A percentile compares a stretch with the other conserved stretches of the same genome.
These are phyloP conservation scores for Naematelia aurantialba DNA, from an alignment of 768 basidiomycete genomes.

Conservation along the genomic window DNA sequence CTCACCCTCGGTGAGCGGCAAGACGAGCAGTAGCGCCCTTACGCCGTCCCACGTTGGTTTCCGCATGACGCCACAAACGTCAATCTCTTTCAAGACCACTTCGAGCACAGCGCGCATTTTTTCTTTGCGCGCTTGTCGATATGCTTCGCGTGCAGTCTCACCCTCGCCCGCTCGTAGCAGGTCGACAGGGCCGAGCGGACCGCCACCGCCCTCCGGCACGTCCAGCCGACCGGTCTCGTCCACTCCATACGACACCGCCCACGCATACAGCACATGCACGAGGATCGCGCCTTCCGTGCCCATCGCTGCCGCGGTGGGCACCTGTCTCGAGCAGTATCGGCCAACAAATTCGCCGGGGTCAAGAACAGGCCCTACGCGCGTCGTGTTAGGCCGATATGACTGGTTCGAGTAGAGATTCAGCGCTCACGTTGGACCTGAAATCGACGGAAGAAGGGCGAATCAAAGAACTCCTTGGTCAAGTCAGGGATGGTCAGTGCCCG, in stretches of 20 bases:
- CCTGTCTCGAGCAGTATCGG: constrained; percentile 54
- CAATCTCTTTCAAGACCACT: constrained; percentile 74
- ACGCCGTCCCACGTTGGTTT: constrained; percentile 85
- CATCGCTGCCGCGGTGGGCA: constrained; percentile 58
- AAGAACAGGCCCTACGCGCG: constrained; percentile 86
- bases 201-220: constrained; percentile 34
- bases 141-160: constrained; percentile 55
- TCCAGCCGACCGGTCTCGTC: constrained; percentile 69
- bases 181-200: constrained; percentile 15
- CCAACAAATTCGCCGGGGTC: constrained; percentile 73
- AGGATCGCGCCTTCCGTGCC: constrained; percentile 72
- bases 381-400: too few relatives aligned
- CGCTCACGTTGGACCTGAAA: constrained; percentile 81
- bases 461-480: constrained; percentile 73
- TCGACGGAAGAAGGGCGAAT: constrained; percentile 76
- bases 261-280: constrained; percentile 73
- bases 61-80: constrained; percentile 71
- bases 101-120: constrained; percentile 65
- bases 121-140: constrained; percentile 21
- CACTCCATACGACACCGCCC: constrained; percentile 85
- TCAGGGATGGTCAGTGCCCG: constrained; percentile 60
- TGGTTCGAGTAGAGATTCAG: too few relatives aligned
- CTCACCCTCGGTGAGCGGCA: constrained; percentile 81
- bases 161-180: constrained; percentile 25
- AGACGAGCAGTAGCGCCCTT: constrained; percentile 67